Conservation (phyloP, 192 early-diverging fungal genomes). For the Spinellus fusiger region DNA sequence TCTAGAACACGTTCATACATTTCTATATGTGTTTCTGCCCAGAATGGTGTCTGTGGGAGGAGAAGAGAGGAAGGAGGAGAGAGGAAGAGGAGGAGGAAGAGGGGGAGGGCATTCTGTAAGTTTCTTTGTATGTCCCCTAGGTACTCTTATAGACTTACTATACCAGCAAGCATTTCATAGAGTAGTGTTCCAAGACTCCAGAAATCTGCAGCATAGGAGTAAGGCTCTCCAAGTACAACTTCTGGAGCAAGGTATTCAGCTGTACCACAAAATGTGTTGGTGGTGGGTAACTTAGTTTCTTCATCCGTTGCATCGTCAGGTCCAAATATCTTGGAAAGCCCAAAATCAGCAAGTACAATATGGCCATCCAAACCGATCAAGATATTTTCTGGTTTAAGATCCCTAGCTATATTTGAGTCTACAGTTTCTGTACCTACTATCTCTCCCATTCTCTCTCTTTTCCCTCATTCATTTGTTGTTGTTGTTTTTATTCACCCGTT, state of each 20-base stretch:
- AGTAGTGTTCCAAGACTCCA: conserved; percentile 77
- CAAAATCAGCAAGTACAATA: conserved; percentile 72
- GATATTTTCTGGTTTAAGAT: conserved; percentile 70
- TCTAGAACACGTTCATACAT: conserved; percentile 54
- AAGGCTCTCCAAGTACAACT: conserved; percentile 63
- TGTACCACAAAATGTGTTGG: conserved; percentile 85
- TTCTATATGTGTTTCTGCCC: conserved; percentile 50
- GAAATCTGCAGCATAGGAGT: conserved; percentile 73
- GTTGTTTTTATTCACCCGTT: not conserved
- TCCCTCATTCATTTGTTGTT: not conserved
- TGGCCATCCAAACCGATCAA: conserved; percentile 64
- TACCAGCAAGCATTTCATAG: conserved; percentile 68
- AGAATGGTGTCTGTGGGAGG: conserved; percentile 44
- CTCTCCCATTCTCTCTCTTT: not conserved
- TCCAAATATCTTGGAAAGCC: conserved; percentile 56
- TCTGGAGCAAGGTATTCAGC: conserved; percentile 88
- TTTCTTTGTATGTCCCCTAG: not conserved
- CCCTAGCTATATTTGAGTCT: conserved; percentile 24
- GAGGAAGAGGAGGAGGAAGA: too few species aligned
- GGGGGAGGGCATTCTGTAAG: too few species aligned
- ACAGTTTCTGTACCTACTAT: not conserved
- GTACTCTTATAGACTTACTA: conserved; percentile 21
- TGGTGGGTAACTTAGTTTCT: conserved; percentile 44
- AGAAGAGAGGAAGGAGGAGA: too few species aligned
- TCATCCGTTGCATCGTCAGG: conserved; percentile 12